Percentiles rank a stretch among this genome's conserved stretches.
Conservation (phyloP, 257 asterid genomes). For the Gentiana macrophylla region DNA sequence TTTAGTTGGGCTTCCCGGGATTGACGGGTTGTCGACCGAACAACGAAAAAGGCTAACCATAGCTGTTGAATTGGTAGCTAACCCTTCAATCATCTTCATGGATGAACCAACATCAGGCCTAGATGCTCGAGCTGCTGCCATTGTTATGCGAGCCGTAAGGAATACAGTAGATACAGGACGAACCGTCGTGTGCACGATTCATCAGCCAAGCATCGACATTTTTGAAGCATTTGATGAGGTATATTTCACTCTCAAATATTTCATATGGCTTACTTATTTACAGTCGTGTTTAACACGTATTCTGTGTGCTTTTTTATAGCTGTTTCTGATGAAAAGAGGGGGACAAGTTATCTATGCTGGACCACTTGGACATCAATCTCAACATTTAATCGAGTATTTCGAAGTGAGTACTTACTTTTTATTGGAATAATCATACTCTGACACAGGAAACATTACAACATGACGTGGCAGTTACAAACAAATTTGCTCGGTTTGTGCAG, state of each 20-base stretch:
- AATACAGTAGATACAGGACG: slow-evolving; percentile 65
- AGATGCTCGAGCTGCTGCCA: slow-evolving; percentile 71
- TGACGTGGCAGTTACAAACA: not conserved
- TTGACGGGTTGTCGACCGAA: slow-evolving; percentile 56
- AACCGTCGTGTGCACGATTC: slow-evolving; percentile 67
- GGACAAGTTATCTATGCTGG: slow-evolving; percentile 67
- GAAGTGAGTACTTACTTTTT: slow-evolving; percentile 23
- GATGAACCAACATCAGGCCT: slow-evolving; percentile 68
- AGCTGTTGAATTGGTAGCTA: slow-evolving; percentile 58
- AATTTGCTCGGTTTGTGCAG: slow-evolving; percentile 13
- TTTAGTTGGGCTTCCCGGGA: slow-evolving; percentile 61
- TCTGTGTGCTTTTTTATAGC: slow-evolving; percentile 14
- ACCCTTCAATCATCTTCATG: slow-evolving; percentile 71
- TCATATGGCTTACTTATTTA: not conserved
- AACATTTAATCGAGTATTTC: slow-evolving; percentile 41
- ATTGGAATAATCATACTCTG: too few species aligned
- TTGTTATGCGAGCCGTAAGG: slow-evolving; percentile 64
- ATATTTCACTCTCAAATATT: slow-evolving; percentile 1
- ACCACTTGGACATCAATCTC: slow-evolving; percentile 48
- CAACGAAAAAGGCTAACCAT: slow-evolving; percentile 62
- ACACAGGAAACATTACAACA: too few species aligned
- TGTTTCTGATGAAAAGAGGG: slow-evolving; percentile 58
- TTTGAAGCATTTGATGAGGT: slow-evolving; percentile 67
- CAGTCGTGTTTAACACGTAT: not conserved
- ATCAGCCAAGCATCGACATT: slow-evolving; percentile 65